Percentiles rank a stretch among this genome's conserved stretches.
Evolutionary conservation across 306 rosid species (phyloP).

Genomic region (Castanea sativa): DNA sequence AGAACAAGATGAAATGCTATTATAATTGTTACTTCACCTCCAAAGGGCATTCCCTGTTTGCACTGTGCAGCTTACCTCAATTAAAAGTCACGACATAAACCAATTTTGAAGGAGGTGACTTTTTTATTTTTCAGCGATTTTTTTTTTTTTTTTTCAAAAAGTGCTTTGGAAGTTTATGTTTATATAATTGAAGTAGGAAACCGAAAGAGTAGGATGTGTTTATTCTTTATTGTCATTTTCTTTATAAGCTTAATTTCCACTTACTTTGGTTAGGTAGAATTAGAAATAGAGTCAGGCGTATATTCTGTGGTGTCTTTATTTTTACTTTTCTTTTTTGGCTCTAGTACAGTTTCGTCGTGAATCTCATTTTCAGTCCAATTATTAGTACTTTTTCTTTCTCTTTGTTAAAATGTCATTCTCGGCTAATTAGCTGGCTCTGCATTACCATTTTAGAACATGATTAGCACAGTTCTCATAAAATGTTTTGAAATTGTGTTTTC

Average conservation of each 20-base stretch:
- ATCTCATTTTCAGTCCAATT: background rate
- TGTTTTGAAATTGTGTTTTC: background rate
- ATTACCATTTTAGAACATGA: background rate
- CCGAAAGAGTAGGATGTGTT: background rate
- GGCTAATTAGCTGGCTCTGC: background rate
- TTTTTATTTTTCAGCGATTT: background rate
- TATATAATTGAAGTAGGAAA: background rate
- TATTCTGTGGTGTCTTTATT: no score
- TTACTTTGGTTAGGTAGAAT: background rate
- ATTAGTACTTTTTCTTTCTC: background rate
- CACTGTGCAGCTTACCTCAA: background rate
- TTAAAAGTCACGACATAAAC: background rate
- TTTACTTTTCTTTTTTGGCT: background rate
- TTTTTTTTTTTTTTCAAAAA: conserved; percentile 5
- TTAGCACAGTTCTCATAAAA: background rate
- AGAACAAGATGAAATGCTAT: no score
- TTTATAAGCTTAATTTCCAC: background rate
- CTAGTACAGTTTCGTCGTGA: background rate
- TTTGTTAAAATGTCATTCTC: background rate
- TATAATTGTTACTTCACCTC: background rate
- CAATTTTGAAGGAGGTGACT: background rate
- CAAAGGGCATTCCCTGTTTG: background rate
- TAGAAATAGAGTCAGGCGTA: no score
- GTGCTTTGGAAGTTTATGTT: background rate
- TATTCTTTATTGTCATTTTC: background rate